phyloP scores from a whole-genome alignment of 768 basidiomycete genomes.

The Naganishia antarctica region DNA sequence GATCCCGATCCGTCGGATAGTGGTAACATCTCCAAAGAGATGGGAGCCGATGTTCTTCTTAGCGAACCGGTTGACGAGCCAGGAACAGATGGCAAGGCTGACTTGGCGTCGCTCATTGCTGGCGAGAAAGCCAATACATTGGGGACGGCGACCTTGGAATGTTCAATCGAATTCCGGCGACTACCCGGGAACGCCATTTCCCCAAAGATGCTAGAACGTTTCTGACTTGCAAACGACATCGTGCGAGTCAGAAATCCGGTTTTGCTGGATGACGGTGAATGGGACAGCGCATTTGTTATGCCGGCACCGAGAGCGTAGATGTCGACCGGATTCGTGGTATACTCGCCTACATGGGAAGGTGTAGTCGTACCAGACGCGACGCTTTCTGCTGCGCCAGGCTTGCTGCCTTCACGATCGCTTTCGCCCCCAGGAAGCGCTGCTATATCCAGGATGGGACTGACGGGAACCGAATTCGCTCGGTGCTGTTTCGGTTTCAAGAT shows the following conservation, averaged over 20 bases:
- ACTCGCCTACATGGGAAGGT: conserved; percentile 5
- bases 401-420: not conserved
- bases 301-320: conserved; percentile 19
- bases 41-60: not conserved
- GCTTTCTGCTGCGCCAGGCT: not conserved
- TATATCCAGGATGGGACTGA: not conserved
- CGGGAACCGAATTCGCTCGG: conserved; percentile 19
- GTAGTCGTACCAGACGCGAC: conserved; percentile 8
- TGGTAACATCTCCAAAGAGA: not conserved
- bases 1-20: not conserved
- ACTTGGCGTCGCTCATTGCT: not conserved
- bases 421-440: not conserved
- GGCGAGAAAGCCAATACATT: conserved; percentile 16
- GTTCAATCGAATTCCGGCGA: conserved; percentile 23
- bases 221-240: conserved; percentile 17
- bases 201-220: conserved; percentile 9
- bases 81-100: conserved; percentile 19
- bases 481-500: conserved; percentile 7
- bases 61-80: conserved; percentile 16
- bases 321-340: conserved; percentile 4
- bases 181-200: not conserved
- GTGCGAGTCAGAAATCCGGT: not conserved
- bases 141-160: not conserved
- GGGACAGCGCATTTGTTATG: conserved; percentile 10
- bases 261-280: not conserved